A percentile compares a stretch with the other conserved stretches of the same genome.
These are phyloP conservation scores for Cryptomeria japonica DNA, from an alignment of 75 land plant species.

Conservation along the genomic window DNA sequence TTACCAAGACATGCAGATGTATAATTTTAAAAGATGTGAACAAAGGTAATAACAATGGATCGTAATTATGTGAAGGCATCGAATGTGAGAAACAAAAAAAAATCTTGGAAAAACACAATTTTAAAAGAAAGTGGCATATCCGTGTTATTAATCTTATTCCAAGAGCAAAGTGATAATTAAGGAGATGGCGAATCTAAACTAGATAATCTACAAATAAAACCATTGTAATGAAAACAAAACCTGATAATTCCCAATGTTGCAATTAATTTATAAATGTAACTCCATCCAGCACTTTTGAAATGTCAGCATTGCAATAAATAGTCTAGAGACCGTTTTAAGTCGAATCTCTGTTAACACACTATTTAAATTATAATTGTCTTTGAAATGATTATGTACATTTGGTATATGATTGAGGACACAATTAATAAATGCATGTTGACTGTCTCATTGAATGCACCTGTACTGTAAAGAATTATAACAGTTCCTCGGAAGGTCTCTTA, in stretches of 20 bases:
- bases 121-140: neutral
- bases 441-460: too few species aligned
- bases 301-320: neutral
- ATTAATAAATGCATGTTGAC: too few species aligned
- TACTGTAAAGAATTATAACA: too few species aligned
- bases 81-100: too few species aligned
- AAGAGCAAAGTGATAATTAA: neutral
- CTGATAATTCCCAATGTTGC: neutral
- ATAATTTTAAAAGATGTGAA: too few species aligned
- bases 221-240: neutral
- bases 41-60: neutral
- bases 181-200: neutral
- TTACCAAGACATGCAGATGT: neutral
- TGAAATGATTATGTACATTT: too few species aligned
- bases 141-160: neutral
- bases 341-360: neutral
- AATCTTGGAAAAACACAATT: too few species aligned
- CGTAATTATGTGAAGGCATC: neutral
- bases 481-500: too few species aligned
- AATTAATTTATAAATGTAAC: neutral
- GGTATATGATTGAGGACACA: too few species aligned
- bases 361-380: too few species aligned
- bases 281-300: neutral
- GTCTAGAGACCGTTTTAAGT: neutral
- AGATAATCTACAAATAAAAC: neutral